Evolutionary conservation across 192 early-diverging fungal genomes (phyloP), one percentile per base, ranked within the genome.

Genomic region (Backusella liffmaniae): DNA sequence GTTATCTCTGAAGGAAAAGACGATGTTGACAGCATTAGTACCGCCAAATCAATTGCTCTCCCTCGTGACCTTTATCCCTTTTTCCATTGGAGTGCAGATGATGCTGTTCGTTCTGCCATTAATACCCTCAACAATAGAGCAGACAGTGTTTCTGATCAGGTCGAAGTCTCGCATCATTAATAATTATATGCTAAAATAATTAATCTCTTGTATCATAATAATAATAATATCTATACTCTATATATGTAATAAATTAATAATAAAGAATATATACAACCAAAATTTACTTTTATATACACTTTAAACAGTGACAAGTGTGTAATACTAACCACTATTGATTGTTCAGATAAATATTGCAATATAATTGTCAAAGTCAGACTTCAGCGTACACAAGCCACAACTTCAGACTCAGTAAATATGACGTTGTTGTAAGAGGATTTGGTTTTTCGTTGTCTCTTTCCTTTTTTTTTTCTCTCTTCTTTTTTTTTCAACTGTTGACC

Each of bases 31-130:
- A 68, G 41, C 18, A n/a, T 46, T 49, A 53, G 29, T 9, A 44
- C 66, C 1, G 26, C 53, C 6, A 26, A 51, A 10, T 56, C 72
- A 30, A 78, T 78, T 62, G 49, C 72, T 16, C 30, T 78, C 15
- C 77, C 77, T 21, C 67, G 67, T 4, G 82, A 83, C 29, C 42
- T 56, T 6, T 80, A 83, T 72, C 78, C 77, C 1, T 83, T 76
- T 70, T 83, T 83, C 76, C 82, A 83, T 53, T 83, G 72, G 71
- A 77, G 75, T 41, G 53, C 75, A 6, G 82, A 83, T 51, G 75
- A 77, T 39, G 82, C 82, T 12, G 78, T 80, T 26, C 67, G 66
- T 62, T 53, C 82, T 37, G 82, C 82, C 34, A 6, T 18, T 37
- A 30, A 21, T 13, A 71, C 76, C 7, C 23, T 77, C 0, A 15